Base-by-base conservation (phyloP, 371 early-diverging fungal genomes). In the Cokeromyces recurvatus region DNA sequence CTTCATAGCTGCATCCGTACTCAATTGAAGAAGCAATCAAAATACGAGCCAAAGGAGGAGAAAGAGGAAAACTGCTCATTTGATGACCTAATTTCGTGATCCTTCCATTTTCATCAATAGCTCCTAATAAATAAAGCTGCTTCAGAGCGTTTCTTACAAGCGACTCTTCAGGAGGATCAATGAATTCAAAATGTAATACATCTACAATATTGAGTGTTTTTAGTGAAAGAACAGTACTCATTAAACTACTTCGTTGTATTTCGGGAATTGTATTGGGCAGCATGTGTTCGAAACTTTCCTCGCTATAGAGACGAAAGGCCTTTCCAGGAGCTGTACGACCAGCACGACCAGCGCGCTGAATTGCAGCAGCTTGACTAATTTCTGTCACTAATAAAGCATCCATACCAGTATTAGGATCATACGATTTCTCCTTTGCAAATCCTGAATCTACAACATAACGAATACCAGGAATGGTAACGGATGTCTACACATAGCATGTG, bases 331-430 rank as follows among this genome's bases (percentile, higher is more conserved):
- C 67, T 1, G 78, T 78, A 62, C 99, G 81, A 4, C 99, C 99
- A n/a, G 98, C 98, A 35, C 99, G 85, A 17, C 99, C 99, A 20
- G 89, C 87, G 38, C 99, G 79, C 68, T 99, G 99, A 38, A 87
- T 88, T 3, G 98, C 97, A 4, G 95, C 88, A 2, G 98, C 97
- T 54, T 92, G 87, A 37, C 79, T 78, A 41, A 94, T 85, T 11
- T 86, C 88, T n/a, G 84, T 84, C 0, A 90, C 84, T 14, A 90
- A 51, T 19, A 64, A 87, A 70, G 75, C 95, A 79, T 93, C 93
- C 82, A 94, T 87, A 9, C 85, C 84, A 3, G 88, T 85, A 27
- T 64, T 63, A 8, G 91, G 78, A 57, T 90, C 87, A 62, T 80
- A 90, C 39, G 82, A 81, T 48, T 92, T 94, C 46, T 87, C 87